These are phyloP conservation scores for Calonectria montana DNA, from an alignment of 2,329 filamentous ascomycete species.

Conservation along the genomic window DNA sequence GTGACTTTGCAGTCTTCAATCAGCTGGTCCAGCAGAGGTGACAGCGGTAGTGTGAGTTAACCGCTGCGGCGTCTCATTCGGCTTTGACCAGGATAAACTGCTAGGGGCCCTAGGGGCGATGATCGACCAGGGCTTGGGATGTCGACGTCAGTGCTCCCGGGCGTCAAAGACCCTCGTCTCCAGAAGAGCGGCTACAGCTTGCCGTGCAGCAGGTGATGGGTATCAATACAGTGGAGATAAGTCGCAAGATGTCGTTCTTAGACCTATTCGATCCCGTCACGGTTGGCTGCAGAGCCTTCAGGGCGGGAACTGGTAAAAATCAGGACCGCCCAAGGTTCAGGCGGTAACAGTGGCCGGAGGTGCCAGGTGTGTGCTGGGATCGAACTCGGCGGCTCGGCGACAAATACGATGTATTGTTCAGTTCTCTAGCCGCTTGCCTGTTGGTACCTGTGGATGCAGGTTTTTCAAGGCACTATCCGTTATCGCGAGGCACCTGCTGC, in stretches of 20 bases:
- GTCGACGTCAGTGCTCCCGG: conserved; percentile 41
- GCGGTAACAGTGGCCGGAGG: conserved; percentile 22
- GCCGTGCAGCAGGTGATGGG: conserved; percentile 25
- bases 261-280: conserved; percentile 23
- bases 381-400: conserved; percentile 20
- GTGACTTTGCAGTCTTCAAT: conserved; percentile 45
- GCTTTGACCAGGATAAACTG: conserved; percentile 40
- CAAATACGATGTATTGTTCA: conserved; percentile 9
- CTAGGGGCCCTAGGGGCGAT: conserved; percentile 41
- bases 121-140: conserved; percentile 44
- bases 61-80: conserved; percentile 50
- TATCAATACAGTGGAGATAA: conserved; percentile 24
- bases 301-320: conserved; percentile 35
- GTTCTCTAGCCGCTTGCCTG: neutral
- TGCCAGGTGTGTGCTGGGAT: conserved; percentile 2
- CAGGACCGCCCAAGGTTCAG: conserved; percentile 24
- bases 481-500: conserved; percentile 14
- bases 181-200: conserved; percentile 33
- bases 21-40: conserved; percentile 43
- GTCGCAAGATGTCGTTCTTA: conserved; percentile 25
- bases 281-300: conserved; percentile 39
- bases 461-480: conserved; percentile 10
- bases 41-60: conserved; percentile 43
- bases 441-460: neutral
- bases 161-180: conserved; percentile 29